A percentile compares a stretch with the other conserved stretches of the same genome.
Evolutionary conservation across 78 protist species (phyloP).

Genomic region (Dictyostelium firmibasis): DNA sequence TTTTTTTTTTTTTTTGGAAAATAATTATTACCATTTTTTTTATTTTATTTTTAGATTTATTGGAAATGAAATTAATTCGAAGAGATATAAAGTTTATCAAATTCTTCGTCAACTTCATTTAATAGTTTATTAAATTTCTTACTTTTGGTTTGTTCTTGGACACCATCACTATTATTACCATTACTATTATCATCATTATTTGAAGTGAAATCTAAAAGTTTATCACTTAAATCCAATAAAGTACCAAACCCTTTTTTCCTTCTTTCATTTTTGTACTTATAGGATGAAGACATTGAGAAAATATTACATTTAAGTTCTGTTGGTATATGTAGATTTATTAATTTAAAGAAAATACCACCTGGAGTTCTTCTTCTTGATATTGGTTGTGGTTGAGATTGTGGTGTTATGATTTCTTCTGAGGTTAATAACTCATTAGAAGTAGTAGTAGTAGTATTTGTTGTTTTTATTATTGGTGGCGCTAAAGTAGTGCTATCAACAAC

Average conservation of each 20-base stretch:
- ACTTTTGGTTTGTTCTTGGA: background rate
- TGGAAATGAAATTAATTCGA: too few relatives aligned
- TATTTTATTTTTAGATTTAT: background rate
- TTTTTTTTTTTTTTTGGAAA: background rate
- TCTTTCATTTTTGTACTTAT: slow-evolving; percentile 18
- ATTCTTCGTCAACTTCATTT: slow-evolving; percentile 17
- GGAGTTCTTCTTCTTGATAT: slow-evolving; percentile 19
- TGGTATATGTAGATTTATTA: slow-evolving; percentile 21
- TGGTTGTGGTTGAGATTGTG: background rate
- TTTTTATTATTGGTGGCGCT: too few relatives aligned
- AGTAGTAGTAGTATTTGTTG: background rate
- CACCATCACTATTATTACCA: background rate
- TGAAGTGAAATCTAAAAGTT: background rate
- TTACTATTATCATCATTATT: background rate
- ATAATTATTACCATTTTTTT: background rate
- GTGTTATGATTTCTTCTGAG: background rate
- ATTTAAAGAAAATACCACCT: slow-evolving; percentile 59
- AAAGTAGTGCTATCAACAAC: background rate
- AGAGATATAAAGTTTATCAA: slow-evolving; percentile 7
- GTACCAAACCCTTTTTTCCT: slow-evolving; percentile 8
- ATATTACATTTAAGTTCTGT: background rate
- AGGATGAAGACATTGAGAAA: slow-evolving; percentile 1
- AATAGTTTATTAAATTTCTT: background rate
- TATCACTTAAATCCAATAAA: background rate
- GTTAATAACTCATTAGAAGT: background rate